Evolutionary conservation across 1,284 basidiomycete genomes (phyloP).

Genomic region (Ceratobasidium theobromae): DNA sequence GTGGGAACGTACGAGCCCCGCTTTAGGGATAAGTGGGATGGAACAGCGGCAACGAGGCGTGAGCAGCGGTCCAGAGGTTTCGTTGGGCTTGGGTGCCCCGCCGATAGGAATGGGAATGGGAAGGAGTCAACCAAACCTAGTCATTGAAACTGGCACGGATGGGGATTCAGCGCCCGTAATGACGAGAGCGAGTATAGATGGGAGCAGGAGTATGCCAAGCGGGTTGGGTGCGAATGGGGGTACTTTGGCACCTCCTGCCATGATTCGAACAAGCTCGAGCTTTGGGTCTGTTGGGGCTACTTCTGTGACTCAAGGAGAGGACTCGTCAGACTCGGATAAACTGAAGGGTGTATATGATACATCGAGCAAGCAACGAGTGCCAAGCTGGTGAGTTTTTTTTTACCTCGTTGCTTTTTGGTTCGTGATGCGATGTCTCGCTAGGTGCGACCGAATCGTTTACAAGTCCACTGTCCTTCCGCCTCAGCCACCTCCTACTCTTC

Average conservation of each 20-base stretch:
- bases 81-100: not conserved
- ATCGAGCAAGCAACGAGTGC: constrained; percentile 76
- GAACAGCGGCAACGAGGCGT: not conserved
- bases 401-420: not conserved
- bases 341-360: constrained; percentile 69
- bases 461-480: constrained; percentile 60
- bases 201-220: not conserved
- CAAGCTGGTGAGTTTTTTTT: constrained; percentile 66
- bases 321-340: constrained; percentile 41
- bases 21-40: not conserved
- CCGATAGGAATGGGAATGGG: not conserved
- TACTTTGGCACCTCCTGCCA: not conserved
- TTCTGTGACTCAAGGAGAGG: constrained; percentile 40
- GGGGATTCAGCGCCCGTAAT: not conserved
- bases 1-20: not conserved
- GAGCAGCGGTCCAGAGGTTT: not conserved
- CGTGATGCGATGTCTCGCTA: constrained; percentile 39
- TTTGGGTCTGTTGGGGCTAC: not conserved
- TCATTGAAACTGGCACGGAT: constrained; percentile 13
- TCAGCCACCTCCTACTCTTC: constrained; percentile 13
- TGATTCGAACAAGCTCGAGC: constrained; percentile 19
- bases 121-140: constrained; percentile 24
- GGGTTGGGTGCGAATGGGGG: not conserved
- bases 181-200: constrained; percentile 13
- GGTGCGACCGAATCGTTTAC: constrained; percentile 80